Evolutionary conservation across 1,139 yeast species (phyloP), one percentile per base, ranked within the genome.

Genomic region (Blastobotrys raffinosifermentans): DNA sequence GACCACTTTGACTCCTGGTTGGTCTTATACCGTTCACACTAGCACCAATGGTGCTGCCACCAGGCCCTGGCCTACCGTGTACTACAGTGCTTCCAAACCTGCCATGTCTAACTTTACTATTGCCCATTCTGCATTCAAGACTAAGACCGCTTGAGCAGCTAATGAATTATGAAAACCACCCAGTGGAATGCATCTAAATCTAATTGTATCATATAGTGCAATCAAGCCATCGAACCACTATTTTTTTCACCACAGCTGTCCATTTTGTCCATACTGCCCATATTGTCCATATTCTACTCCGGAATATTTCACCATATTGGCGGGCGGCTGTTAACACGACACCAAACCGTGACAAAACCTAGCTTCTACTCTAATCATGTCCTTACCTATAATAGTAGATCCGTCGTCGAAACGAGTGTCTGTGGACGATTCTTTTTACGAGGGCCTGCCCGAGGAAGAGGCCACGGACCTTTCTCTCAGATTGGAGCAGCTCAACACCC

Each of bases 1-100:
- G 8, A 72, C 91, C 3, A 85, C 95, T 1, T 48, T 75, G 19
- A 85, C 96, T 1, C 85, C 89, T 6, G 89, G 91, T 35, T 82
- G 94, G 93, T 69, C 78, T 22, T 85, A 85, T 55, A 69, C 82
- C 0, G 69, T 75, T 46, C 67, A 72, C n/a, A 78, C 87, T 8
- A 69, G 66, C 33, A 66, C 70, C 33, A 85, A 85, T 59, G 72
- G 70, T 53, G 94, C 93, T 0, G 57, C 49, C 4, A 35, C 55
- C 3, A 44, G 36, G 36, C 44, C 54, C 6, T 29, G 35, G 11
- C 60, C 60, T 2, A 50, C 58, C 8, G 47, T 43, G 19, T 51
- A 37, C 37, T 55, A 55, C 32, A 48, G 49, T n/a, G 58, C 60
- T 3, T 25, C 42, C 15, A 39, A 35, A 25, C 27, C 27, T 9